A percentile compares a stretch with the other conserved stretches of the same genome.
These are phyloP conservation scores for Rhytidhysteron rufulum DNA, from an alignment of 2,329 filamentous ascomycete genomes.

Conservation along the genomic window DNA sequence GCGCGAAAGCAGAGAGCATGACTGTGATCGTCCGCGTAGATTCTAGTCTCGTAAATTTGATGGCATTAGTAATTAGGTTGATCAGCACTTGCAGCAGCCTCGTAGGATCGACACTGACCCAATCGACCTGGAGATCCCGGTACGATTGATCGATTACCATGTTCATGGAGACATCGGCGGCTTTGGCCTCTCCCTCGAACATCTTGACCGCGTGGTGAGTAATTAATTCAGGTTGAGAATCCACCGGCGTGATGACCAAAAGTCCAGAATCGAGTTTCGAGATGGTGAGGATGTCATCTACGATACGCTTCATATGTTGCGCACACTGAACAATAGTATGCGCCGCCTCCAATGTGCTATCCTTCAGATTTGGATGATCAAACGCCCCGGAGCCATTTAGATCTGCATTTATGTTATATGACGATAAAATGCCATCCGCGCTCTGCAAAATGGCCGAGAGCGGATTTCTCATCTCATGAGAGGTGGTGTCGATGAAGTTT, in stretches of 20 bases:
- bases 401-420: constrained; percentile 15
- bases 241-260: constrained; percentile 38
- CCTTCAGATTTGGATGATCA: constrained; percentile 12
- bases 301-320: constrained; percentile 45
- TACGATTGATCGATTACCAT: constrained; percentile 35
- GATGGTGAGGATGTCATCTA: constrained; percentile 44
- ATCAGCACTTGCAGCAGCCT: constrained; percentile 40
- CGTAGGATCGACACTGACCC: constrained; percentile 40
- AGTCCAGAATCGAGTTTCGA: constrained; percentile 44
- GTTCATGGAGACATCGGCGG: constrained; percentile 22
- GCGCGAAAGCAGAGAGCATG: constrained; percentile 27
- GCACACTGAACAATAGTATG: constrained; percentile 43
- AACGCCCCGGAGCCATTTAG: neutral
- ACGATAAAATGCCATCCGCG: constrained; percentile 36
- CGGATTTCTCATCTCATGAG: constrained; percentile 44
- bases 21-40: constrained; percentile 32
- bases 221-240: constrained; percentile 31
- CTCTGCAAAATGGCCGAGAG: constrained; percentile 41
- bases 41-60: constrained; percentile 42
- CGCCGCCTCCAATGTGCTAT: constrained; percentile 29
- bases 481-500: constrained; percentile 33
- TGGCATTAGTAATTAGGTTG: constrained; percentile 40
- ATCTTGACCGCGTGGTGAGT: constrained; percentile 32
- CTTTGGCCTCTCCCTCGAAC: constrained; percentile 34
- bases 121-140: constrained; percentile 31